phyloP scores from a whole-genome alignment of 176 grass and related monocot genomes.

The Ananas comosus region DNA sequence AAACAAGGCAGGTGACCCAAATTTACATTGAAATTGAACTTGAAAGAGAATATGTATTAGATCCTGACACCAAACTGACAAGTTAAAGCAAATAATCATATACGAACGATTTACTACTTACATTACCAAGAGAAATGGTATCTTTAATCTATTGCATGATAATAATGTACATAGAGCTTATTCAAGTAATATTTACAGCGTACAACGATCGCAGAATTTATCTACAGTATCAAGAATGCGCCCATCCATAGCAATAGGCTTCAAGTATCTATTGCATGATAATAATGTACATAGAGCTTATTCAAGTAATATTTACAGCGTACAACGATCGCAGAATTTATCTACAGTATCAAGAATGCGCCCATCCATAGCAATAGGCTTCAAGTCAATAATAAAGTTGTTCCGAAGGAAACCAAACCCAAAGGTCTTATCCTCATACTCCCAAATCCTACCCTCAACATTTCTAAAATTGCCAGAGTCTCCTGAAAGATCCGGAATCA shows the following conservation, averaged over 20 bases:
- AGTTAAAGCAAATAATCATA: too few relatives aligned
- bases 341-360: conserved; percentile 49
- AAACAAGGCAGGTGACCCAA: too few relatives aligned
- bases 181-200: conserved; percentile 37
- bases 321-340: conserved; percentile 22
- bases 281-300: conserved; percentile 28
- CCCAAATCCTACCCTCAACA: conserved; percentile 77
- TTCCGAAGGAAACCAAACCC: conserved; percentile 78
- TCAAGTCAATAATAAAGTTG: conserved; percentile 73
- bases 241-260: conserved; percentile 48
- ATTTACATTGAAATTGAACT: too few relatives aligned
- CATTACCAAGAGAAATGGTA: conserved; percentile 10
- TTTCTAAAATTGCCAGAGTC: conserved; percentile 42
- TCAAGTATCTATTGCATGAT: conserved; percentile 27
- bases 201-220: conserved; percentile 22
- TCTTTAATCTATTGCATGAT: conserved; percentile 29
- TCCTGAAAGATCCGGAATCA: conserved; percentile 33
- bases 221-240: conserved; percentile 49
- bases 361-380: conserved; percentile 48
- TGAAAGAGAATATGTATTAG: too few relatives aligned
- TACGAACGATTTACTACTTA: neutral
- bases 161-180: conserved; percentile 28
- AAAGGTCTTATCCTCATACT: conserved; percentile 83
- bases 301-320: conserved; percentile 37
- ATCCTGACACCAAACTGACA: too few relatives aligned